A percentile compares a stretch with the other conserved stretches of the same genome.
Conservation (phyloP, 352 stramenopile species). For the Elongisporangium undulatum region DNA sequence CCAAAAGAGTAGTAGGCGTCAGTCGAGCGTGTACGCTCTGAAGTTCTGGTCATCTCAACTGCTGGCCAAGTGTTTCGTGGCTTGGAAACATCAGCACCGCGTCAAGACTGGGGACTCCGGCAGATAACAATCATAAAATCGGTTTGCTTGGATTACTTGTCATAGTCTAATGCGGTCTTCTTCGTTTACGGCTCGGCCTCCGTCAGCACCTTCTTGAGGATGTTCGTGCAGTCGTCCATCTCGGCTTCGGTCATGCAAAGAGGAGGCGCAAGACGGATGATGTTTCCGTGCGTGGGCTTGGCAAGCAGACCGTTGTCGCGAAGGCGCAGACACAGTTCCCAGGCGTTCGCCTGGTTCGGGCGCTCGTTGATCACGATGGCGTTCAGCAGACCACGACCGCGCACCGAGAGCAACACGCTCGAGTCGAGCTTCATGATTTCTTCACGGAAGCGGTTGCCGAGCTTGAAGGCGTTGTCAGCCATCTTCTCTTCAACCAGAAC, state of each 20-base stretch:
- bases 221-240: conserved; percentile 90
- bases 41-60: not conserved
- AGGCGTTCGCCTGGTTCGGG: conserved; percentile 84
- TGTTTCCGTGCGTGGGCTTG: conserved; percentile 99
- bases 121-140: not conserved
- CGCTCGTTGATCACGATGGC: conserved; percentile 96
- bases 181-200: conserved; percentile 55
- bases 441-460: conserved; percentile 92
- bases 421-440: conserved; percentile 84
- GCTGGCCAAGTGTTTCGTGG: not conserved
- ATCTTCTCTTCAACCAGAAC: conserved; percentile 97
- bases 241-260: conserved; percentile 93
- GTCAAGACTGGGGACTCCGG: not conserved
- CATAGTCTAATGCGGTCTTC: not conserved
- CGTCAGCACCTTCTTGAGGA: conserved; percentile 71
- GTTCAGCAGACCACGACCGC: conserved; percentile 96
- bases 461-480: conserved; percentile 89
- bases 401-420: conserved; percentile 73
- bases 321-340: conserved; percentile 96
- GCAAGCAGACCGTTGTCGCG: conserved; percentile 95
- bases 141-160: not conserved
- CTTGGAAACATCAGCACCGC: not conserved
- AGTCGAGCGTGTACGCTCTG: not conserved
- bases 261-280: conserved; percentile 96
- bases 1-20: no score